Conservation (phyloP, 805 yeast genomes). For the Candida ipomoeae region DNA sequence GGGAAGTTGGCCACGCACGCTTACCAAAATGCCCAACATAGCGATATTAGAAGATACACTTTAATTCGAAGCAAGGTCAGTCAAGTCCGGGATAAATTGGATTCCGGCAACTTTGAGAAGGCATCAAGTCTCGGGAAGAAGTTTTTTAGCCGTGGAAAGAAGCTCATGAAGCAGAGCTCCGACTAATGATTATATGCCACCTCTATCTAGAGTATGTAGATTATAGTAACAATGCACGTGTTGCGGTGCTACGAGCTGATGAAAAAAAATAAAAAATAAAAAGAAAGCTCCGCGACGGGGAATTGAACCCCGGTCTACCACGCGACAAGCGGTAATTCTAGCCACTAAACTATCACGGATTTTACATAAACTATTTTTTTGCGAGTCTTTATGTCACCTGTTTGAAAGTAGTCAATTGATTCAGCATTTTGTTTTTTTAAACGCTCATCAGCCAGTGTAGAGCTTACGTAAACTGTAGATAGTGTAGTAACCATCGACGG, state of each 20-base stretch:
- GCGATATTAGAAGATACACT: slow-evolving; percentile 43
- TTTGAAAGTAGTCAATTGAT: not conserved
- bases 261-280: not conserved
- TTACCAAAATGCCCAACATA: slow-evolving; percentile 59
- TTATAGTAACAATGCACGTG: not conserved
- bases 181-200: slow-evolving; percentile 5
- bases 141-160: slow-evolving; percentile 53
- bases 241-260: not conserved
- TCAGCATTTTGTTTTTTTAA: too few species aligned
- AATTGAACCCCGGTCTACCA: slow-evolving; percentile 23
- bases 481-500: too few species aligned
- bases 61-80: slow-evolving; percentile 49
- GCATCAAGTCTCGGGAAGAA: slow-evolving; percentile 56
- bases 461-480: too few species aligned
- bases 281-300: slow-evolving; percentile 6
- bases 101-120: slow-evolving; percentile 37
- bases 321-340: slow-evolving; percentile 24
- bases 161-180: slow-evolving; percentile 36
- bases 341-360: slow-evolving; percentile 16
- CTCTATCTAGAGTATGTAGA: not conserved
- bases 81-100: slow-evolving; percentile 47
- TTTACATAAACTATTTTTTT: not conserved
- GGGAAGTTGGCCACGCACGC: slow-evolving; percentile 61
- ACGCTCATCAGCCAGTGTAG: too few species aligned
- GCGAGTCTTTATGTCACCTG: too few species aligned